Evolutionary conservation across 352 stramenopile genomes (phyloP).

Genomic region (Aphanomyces invadans): DNA sequence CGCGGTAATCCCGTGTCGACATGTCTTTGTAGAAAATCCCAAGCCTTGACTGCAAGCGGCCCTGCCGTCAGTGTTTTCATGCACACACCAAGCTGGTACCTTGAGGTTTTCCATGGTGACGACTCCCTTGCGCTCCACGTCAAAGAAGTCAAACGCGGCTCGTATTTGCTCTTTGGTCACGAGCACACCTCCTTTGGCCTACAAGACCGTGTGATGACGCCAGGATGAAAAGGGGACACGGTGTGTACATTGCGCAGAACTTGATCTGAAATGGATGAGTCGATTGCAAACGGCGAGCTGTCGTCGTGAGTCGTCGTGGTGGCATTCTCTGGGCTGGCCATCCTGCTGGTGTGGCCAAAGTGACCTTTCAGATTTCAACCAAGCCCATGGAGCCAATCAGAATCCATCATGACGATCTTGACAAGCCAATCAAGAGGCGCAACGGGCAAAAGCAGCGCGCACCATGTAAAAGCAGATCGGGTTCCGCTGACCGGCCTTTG

Average conservation of each 20-base stretch:
- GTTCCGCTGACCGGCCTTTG: too few species aligned
- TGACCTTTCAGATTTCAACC: neutral
- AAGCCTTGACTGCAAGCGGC: constrained; percentile 42
- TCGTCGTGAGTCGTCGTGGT: neutral
- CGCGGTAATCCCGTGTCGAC: constrained; percentile 64
- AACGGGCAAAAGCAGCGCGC: neutral
- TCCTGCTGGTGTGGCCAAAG: neutral
- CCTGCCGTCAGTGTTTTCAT: too few species aligned
- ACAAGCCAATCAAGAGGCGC: neutral
- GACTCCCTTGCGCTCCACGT: constrained; percentile 66
- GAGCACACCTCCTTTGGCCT: constrained; percentile 75
- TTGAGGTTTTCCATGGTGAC: constrained; percentile 77
- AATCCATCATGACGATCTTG: neutral
- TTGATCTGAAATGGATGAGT: constrained; percentile 3
- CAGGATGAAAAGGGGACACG: neutral
- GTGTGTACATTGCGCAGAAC: constrained; percentile 19
- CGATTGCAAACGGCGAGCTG: constrained; percentile 4
- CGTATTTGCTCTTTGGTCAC: constrained; percentile 80
- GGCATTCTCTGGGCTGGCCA: neutral
- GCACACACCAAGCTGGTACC: too few species aligned
- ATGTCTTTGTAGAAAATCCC: constrained; percentile 85
- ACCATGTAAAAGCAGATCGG: too few species aligned
- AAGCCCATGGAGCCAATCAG: neutral
- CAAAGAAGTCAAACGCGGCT: constrained; percentile 85
- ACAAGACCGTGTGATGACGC: neutral